A percentile compares a stretch with the other conserved stretches of the same genome.
Conservation (phyloP, 495 filamentous ascomycete genomes). For the Pyrenula massariospora region DNA sequence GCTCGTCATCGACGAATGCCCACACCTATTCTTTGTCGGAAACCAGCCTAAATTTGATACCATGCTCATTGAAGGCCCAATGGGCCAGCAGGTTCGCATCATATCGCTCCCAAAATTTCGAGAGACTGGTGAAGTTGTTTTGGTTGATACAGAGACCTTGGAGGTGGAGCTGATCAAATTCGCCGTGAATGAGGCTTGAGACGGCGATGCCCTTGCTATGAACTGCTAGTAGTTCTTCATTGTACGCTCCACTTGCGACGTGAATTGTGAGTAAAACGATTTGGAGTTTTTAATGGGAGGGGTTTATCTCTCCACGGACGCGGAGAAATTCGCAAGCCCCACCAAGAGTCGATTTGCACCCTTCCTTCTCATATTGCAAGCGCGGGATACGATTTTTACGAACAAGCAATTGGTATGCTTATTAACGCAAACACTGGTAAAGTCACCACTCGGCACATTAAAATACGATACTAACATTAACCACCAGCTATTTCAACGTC, state of each 20-base stretch:
- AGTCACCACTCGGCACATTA: neutral
- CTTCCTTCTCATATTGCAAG: too few relatives aligned
- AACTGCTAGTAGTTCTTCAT: too few relatives aligned
- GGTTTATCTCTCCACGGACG: too few relatives aligned
- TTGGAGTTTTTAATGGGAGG: too few relatives aligned
- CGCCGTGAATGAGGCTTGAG: slow-evolving; percentile 18
- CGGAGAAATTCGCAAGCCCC: too few relatives aligned
- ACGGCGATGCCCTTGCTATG: too few relatives aligned
- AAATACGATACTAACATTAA: slow-evolving; percentile 2
- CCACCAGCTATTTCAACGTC: slow-evolving; percentile 52
- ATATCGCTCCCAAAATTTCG: slow-evolving; percentile 72
- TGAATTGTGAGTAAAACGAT: too few relatives aligned
- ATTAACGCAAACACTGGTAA: slow-evolving; percentile 30
- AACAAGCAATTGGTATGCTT: slow-evolving; percentile 22
- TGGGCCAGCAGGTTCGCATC: slow-evolving; percentile 59
- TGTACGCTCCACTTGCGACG: too few relatives aligned
- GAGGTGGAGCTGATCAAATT: slow-evolving; percentile 63
- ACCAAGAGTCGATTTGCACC: too few relatives aligned
- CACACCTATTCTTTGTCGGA: slow-evolving; percentile 84
- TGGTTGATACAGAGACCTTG: slow-evolving; percentile 79
- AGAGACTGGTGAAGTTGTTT: slow-evolving; percentile 67
- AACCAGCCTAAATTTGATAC: slow-evolving; percentile 79
- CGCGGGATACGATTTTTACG: too few relatives aligned
- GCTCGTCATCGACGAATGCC: slow-evolving; percentile 72
- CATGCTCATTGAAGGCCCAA: slow-evolving; percentile 50